Percentiles rank a stretch among this genome's conserved stretches.
phyloP scores from a whole-genome alignment of 2,329 filamentous ascomycete species.

The Blastomyces parvus region DNA sequence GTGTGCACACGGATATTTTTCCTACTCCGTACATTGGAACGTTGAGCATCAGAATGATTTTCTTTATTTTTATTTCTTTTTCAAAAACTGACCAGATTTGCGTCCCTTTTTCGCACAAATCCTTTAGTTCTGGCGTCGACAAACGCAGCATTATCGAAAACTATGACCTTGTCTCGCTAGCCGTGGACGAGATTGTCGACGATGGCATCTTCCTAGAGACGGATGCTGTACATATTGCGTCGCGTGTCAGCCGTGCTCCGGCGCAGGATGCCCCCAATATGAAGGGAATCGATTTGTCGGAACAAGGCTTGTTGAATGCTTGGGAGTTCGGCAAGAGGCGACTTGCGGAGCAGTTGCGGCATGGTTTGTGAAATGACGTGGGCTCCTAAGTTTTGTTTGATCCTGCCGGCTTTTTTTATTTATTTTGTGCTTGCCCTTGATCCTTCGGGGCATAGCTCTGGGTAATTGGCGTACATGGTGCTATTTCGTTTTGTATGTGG shows the following conservation, averaged over 20 bases:
- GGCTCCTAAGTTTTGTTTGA: conserved; percentile 16
- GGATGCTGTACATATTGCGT: conserved; percentile 86
- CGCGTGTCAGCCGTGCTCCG: conserved; percentile 84
- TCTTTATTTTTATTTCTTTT: conserved; percentile 14
- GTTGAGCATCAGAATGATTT: neutral
- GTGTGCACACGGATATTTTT: conserved; percentile 21
- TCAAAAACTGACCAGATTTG: neutral
- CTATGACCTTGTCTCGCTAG: conserved; percentile 89
- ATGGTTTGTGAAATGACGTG: conserved; percentile 52
- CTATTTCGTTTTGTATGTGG: neutral
- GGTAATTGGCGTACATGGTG: neutral
- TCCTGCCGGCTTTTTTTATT: conserved; percentile 16
- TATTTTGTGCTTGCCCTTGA: neutral
- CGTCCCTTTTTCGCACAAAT: neutral
- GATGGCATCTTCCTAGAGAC: conserved; percentile 96
- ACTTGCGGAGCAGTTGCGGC: conserved; percentile 79
- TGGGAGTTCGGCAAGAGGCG: conserved; percentile 91
- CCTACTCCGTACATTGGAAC: neutral
- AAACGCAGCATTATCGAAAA: conserved; percentile 98
- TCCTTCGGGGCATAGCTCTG: neutral
- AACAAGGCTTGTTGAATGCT: conserved; percentile 88
- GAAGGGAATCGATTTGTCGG: conserved; percentile 88
- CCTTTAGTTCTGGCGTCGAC: conserved; percentile 75
- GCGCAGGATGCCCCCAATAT: conserved; percentile 78
- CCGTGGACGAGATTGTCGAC: conserved; percentile 90